Percentiles rank a stretch among this genome's conserved stretches.
Evolutionary conservation across 176 grass and related monocot genomes (phyloP).

Genomic region (Carex parvula): DNA sequence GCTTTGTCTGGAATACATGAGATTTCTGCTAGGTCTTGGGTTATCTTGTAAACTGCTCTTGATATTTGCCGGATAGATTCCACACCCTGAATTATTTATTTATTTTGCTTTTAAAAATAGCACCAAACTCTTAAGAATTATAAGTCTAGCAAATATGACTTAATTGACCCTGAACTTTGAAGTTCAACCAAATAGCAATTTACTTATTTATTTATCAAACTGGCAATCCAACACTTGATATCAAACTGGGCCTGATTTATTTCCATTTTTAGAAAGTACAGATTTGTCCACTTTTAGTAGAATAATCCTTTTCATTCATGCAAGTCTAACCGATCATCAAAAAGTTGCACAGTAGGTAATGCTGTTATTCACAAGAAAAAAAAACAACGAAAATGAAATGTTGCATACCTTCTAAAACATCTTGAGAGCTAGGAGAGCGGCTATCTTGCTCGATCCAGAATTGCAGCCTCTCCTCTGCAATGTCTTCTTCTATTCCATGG

Average conservation of each 20-base stretch:
- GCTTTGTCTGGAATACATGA: not conserved
- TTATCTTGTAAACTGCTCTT: not conserved
- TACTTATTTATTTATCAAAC: not conserved
- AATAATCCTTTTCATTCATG: too few species aligned
- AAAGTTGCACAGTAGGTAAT: too few species aligned
- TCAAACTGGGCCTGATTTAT: not conserved
- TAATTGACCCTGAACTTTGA: not conserved
- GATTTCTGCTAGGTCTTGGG: not conserved
- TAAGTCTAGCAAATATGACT: not conserved
- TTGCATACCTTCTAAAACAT: conserved; percentile 67
- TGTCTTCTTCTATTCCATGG: conserved; percentile 92
- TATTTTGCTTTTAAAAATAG: not conserved
- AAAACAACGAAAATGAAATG: not conserved
- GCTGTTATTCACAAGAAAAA: not conserved
- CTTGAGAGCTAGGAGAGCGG: conserved; percentile 46
- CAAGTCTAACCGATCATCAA: too few species aligned
- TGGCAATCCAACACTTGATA: not conserved
- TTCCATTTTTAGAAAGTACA: not conserved
- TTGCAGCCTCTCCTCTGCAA: conserved; percentile 83
- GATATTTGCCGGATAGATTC: not conserved
- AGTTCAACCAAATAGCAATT: not conserved
- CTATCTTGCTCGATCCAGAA: conserved; percentile 91
- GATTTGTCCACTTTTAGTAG: not conserved
- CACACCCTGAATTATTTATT: not conserved
- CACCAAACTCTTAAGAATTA: not conserved